Percentiles rank a stretch among this genome's conserved stretches.
These are phyloP conservation scores for Cercospora janseana DNA, from an alignment of 2,329 filamentous ascomycete genomes.

Conservation along the genomic window DNA sequence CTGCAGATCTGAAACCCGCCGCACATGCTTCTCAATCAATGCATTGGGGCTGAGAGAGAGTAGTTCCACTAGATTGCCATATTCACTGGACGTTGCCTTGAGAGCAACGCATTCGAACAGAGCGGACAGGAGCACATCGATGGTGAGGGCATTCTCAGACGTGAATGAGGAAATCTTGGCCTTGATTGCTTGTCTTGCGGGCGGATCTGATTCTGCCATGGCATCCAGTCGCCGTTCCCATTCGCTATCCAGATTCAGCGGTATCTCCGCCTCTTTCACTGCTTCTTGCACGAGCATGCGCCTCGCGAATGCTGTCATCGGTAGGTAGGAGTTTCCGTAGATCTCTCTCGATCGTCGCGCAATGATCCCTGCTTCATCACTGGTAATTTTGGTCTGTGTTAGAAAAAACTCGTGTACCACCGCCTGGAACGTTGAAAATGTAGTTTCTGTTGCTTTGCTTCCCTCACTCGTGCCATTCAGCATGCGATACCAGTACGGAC, in stretches of 20 bases:
- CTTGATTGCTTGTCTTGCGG: slow-evolving; percentile 60
- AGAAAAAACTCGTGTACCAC: slow-evolving; percentile 48
- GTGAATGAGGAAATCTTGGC: slow-evolving; percentile 46
- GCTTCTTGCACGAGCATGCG: slow-evolving; percentile 61
- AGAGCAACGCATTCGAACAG: slow-evolving; percentile 28
- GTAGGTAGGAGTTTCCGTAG: slow-evolving; percentile 27
- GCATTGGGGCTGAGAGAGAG: slow-evolving; percentile 55
- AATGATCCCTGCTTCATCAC: slow-evolving; percentile 29
- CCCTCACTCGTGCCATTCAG: slow-evolving; percentile 49
- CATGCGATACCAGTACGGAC: slow-evolving; percentile 70
- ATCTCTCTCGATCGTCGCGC: slow-evolving; percentile 23
- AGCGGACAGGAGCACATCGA: slow-evolving; percentile 27
- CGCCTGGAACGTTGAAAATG: slow-evolving; percentile 46
- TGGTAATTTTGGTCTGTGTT: slow-evolving; percentile 31
- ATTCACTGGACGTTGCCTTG: slow-evolving; percentile 37
- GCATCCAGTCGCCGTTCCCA: slow-evolving; percentile 81
- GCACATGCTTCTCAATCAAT: slow-evolving; percentile 51
- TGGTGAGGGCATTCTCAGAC: slow-evolving; percentile 43
- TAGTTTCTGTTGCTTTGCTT: slow-evolving; percentile 30
- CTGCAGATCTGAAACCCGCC: slow-evolving; percentile 54
- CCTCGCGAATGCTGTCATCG: slow-evolving; percentile 40
- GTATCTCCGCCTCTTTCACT: slow-evolving; percentile 43
- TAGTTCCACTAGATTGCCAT: slow-evolving; percentile 49
- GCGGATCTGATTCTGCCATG: slow-evolving; percentile 67
- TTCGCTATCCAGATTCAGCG: slow-evolving; percentile 61